Evolutionary conservation across 768 basidiomycete species (phyloP), one percentile per base, ranked within the genome.

Genomic region (Mrakia gelida): DNA sequence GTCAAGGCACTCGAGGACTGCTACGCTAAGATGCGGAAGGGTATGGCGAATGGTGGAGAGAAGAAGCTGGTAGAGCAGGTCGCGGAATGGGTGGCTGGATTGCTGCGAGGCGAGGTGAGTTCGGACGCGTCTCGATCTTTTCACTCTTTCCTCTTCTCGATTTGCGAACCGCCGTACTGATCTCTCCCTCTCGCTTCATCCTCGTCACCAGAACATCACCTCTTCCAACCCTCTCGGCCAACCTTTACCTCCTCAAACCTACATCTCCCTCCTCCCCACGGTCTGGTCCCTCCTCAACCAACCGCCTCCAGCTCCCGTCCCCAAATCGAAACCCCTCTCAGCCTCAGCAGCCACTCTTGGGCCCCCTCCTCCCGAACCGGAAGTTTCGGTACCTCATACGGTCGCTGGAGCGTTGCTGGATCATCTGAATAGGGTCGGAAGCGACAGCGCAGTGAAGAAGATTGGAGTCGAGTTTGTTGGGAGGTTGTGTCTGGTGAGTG

Each of bases 391-490:
- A 63, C 82, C 78, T 77, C 82, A 79, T 43, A 82, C 85, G 76
- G 86, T 91, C 71, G 84, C 90, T 30, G 82, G 83, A 34, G 91
- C 91, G 11, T 86, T 88, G 4, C 83, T 94, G 34, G 88, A 90
- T 38, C 93, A 96, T 81, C 89, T 91, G 0, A 84, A 87, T 18
- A 88, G 88, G 79, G 85, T 87, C 2, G 85, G 88, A 0, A 89
- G 91, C 26, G 88, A 86, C 71, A 90, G 91, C 21, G 86, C 87
- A 13, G 87, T 88, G 56, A 94, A 95, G 84, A 85, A 87, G 74
- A 80, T 87, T 41, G 91, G 92, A 9, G 86, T 92, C 67, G 91
- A 92, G 80, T 96, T 97, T 83, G 83, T 96, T 30, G 89, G 88
- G 38, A 86, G 90, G 21, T 84, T 95, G 10, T 84, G 90, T 49